Percentiles rank a stretch among this genome's conserved stretches.
These are phyloP conservation scores for Lepraria neglecta DNA, from an alignment of 495 filamentous ascomycete genomes.

Conservation along the genomic window DNA sequence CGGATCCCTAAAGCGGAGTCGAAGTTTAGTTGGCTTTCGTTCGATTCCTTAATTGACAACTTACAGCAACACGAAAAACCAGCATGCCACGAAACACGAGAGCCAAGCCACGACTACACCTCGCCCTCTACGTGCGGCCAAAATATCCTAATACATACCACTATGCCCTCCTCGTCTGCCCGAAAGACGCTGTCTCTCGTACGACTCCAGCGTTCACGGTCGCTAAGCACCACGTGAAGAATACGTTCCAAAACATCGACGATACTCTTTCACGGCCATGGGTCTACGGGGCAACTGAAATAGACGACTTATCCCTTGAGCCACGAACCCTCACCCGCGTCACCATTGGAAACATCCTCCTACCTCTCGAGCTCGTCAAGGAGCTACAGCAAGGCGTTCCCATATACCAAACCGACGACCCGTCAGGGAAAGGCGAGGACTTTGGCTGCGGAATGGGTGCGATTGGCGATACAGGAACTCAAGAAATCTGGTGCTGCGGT, in stretches of 20 bases:
- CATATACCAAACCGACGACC: not conserved
- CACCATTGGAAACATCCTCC: not conserved
- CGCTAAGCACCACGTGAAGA: not conserved
- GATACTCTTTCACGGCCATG: not conserved
- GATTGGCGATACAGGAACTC: not conserved
- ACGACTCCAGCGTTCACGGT: not conserved
- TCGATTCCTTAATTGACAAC: not conserved
- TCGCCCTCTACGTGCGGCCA: not conserved
- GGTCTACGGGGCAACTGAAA: not conserved
- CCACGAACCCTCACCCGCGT: not conserved
- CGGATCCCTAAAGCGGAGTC: too few species aligned
- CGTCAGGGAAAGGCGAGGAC: not conserved
- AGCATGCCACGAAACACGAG: not conserved
- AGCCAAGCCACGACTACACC: not conserved
- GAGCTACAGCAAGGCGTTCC: not conserved
- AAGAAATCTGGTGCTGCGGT: not conserved
- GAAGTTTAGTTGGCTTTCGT: too few species aligned
- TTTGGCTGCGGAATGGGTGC: not conserved
- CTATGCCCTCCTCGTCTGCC: conserved; percentile 10
- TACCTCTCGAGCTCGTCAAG: not conserved
- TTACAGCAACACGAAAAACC: not conserved
- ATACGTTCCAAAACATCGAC: not conserved
- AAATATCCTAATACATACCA: conserved; percentile 3
- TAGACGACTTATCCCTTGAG: not conserved
- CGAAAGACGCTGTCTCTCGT: not conserved